These are phyloP conservation scores for Exophiala alcalophila DNA, from an alignment of 2,329 filamentous ascomycete species.

Conservation along the genomic window DNA sequence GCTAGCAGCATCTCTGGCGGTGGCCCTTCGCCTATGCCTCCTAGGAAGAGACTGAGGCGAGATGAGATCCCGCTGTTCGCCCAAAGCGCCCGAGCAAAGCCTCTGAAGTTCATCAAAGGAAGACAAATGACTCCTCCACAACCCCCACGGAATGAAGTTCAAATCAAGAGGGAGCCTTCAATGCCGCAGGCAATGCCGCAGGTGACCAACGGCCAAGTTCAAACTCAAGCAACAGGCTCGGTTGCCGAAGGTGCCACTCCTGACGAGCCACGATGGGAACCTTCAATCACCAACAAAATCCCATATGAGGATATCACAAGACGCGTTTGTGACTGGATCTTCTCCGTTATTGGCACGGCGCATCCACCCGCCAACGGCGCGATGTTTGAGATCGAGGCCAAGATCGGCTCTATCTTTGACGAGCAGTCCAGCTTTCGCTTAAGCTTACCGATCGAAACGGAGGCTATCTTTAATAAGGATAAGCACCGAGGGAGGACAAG, in stretches of 20 bases:
- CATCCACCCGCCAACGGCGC: conserved; percentile 57
- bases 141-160: conserved; percentile 20
- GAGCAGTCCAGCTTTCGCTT: conserved; percentile 65
- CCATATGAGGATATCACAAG: conserved; percentile 74
- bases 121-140: conserved; percentile 16
- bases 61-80: conserved; percentile 55
- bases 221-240: conserved; percentile 16
- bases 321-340: conserved; percentile 77
- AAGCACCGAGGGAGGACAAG: conserved; percentile 51
- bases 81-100: conserved; percentile 42
- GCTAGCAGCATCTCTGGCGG: conserved; percentile 27
- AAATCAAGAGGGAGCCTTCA: conserved; percentile 26
- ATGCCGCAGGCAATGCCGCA: conserved; percentile 17
- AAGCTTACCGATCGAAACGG: conserved; percentile 63
- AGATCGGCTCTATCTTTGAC: conserved; percentile 76
- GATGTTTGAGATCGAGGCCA: conserved; percentile 89
- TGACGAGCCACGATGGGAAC: conserved; percentile 43
- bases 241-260: conserved; percentile 29
- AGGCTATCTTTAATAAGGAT: conserved; percentile 64
- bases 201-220: conserved; percentile 34
- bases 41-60: conserved; percentile 51
- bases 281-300: conserved; percentile 65
- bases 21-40: conserved; percentile 36
- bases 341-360: conserved; percentile 57
- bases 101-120: conserved; percentile 22